Conservation (phyloP, 345 rosid genomes). For the Passiflora organensis region DNA sequence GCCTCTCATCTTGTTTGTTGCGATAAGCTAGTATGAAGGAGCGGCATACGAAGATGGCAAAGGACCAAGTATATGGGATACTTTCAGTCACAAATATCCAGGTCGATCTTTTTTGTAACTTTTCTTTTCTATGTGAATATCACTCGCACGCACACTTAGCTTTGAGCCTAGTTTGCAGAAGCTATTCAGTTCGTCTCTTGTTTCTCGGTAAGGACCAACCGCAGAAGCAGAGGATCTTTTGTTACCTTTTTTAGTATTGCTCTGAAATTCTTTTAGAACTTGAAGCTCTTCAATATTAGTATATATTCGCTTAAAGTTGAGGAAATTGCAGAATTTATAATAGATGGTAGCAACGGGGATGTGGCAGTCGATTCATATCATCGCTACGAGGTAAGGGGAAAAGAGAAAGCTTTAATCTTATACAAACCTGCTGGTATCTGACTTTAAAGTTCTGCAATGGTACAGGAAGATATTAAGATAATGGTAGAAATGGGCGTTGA, state of each 20-base stretch:
- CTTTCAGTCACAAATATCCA: constrained; percentile 5
- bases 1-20: background rate
- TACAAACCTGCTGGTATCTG: background rate
- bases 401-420: background rate
- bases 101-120: constrained; percentile 3
- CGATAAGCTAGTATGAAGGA: constrained; percentile 20
- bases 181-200: background rate
- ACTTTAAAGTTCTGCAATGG: background rate
- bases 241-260: too few species aligned
- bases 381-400: constrained; percentile 30
- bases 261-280: background rate
- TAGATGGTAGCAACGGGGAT: constrained; percentile 17
- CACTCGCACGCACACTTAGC: background rate
- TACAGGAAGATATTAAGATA: constrained; percentile 23
- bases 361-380: constrained; percentile 31
- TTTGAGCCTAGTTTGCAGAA: background rate
- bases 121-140: background rate
- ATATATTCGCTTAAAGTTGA: too few species aligned
- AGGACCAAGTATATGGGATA: constrained; percentile 15
- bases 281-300: too few species aligned
- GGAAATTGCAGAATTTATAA: constrained; percentile 16
- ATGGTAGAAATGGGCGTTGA: constrained; percentile 29
- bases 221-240: too few species aligned
- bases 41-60: constrained; percentile 19
- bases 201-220: background rate